Evolutionary conservation across 202 grass and related monocot genomes (phyloP).

Genomic region (Sporobolus alterniflorus): DNA sequence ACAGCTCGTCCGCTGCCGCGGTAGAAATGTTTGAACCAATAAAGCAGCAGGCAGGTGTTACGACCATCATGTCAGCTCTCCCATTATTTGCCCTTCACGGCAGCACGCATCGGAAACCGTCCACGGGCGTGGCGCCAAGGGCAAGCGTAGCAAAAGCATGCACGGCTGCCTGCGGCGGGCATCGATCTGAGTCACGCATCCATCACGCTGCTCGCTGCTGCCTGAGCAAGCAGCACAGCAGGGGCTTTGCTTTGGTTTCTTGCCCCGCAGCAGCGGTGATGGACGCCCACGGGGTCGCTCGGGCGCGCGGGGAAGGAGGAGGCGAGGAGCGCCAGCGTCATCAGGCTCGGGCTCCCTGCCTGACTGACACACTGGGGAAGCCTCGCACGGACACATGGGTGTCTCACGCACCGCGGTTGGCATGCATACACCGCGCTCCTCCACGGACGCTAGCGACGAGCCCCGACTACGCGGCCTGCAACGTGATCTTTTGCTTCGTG

Average conservation of each 20-base stretch:
- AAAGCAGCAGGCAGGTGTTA: constrained; percentile 24
- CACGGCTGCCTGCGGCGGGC: background rate
- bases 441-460: too few species aligned
- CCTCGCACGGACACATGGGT: too few species aligned
- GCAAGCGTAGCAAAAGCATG: background rate
- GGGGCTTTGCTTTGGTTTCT: constrained; percentile 28
- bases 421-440: too few species aligned
- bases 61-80: constrained; percentile 19
- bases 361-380: too few species aligned
- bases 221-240: background rate
- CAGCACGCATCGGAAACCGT: constrained; percentile 21
- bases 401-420: too few species aligned
- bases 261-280: background rate
- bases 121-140: background rate
- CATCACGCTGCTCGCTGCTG: too few species aligned
- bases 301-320: background rate
- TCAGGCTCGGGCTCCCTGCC: background rate
- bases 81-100: background rate
- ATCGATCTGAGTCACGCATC: constrained; percentile 4
- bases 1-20: background rate
- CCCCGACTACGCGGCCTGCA: too few species aligned
- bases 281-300: background rate
- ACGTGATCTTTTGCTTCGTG: constrained; percentile 42
- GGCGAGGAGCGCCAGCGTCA: background rate
- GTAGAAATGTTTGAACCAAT: constrained; percentile 14